Conservation (phyloP, 2,329 filamentous ascomycete genomes). For the Cladosporium colombiae region DNA sequence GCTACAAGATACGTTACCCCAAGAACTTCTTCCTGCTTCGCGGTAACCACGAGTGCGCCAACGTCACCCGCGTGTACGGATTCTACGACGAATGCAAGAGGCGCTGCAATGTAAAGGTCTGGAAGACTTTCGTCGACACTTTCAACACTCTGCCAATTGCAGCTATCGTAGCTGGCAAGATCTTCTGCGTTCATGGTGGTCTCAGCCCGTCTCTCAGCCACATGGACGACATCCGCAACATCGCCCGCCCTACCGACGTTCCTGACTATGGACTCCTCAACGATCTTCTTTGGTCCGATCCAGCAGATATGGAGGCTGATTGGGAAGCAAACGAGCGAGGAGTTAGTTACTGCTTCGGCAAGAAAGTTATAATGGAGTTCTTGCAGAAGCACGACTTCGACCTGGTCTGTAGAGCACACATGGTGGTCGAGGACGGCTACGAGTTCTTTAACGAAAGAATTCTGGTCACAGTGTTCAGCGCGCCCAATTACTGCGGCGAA, state of each 20-base stretch:
- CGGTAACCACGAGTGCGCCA: slow-evolving; percentile 98
- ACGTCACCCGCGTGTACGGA: slow-evolving; percentile 98
- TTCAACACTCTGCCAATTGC: slow-evolving; percentile 99
- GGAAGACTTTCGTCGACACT: slow-evolving; percentile 99
- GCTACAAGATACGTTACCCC: slow-evolving; percentile 96
- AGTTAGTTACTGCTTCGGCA: slow-evolving; percentile 97
- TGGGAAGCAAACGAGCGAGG: slow-evolving; percentile 98
- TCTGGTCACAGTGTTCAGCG: slow-evolving; percentile 94
- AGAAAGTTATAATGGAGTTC: slow-evolving; percentile 97
- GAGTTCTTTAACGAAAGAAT: slow-evolving; percentile 97
- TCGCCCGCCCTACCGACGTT: slow-evolving; percentile 92
- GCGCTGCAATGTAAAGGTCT: slow-evolving; percentile 98
- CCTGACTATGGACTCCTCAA: slow-evolving; percentile 95
- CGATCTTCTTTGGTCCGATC: slow-evolving; percentile 95
- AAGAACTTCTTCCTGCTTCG: slow-evolving; percentile 99
- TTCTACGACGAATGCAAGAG: slow-evolving; percentile 99
- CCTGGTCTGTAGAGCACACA: slow-evolving; percentile 93
- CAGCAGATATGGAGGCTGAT: slow-evolving; percentile 90
- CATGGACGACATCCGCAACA: slow-evolving; percentile 98
- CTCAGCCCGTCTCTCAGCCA: slow-evolving; percentile 88
- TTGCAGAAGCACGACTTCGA: slow-evolving; percentile 94
- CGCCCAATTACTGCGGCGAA: slow-evolving; percentile 97
- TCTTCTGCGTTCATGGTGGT: slow-evolving; percentile 95
- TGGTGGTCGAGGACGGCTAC: slow-evolving; percentile 99
- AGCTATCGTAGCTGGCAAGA: slow-evolving; percentile 94